Conservation (phyloP, 2,329 filamentous ascomycete species). For the Apiospora marii region DNA sequence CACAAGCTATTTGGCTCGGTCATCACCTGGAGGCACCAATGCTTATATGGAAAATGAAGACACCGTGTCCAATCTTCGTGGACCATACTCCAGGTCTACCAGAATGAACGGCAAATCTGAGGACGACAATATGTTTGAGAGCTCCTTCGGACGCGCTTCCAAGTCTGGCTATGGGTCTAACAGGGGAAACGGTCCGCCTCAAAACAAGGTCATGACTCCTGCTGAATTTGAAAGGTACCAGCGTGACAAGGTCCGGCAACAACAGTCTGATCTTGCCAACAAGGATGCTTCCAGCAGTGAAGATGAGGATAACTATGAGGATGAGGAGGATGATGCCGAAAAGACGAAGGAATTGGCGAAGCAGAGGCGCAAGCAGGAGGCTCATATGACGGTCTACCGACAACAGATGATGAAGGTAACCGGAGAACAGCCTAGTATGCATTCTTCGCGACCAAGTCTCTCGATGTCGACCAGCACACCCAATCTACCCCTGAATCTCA, state of each 20-base stretch:
- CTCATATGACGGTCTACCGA: slow-evolving; percentile 86
- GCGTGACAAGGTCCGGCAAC: slow-evolving; percentile 74
- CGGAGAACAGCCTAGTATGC: slow-evolving; percentile 67
- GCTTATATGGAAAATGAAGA: slow-evolving; percentile 49
- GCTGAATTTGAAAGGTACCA: slow-evolving; percentile 85
- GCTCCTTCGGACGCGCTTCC: slow-evolving; percentile 48
- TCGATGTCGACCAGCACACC: slow-evolving; percentile 69
- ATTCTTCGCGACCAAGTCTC: slow-evolving; percentile 60
- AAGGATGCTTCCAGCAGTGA: slow-evolving; percentile 49
- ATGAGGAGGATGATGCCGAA: slow-evolving; percentile 77
- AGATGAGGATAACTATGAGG: slow-evolving; percentile 63
- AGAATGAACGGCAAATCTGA: slow-evolving; percentile 46
- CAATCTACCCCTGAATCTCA: slow-evolving; percentile 55
- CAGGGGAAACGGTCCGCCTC: slow-evolving; percentile 46
- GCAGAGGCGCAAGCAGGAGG: slow-evolving; percentile 87
- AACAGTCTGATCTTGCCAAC: slow-evolving; percentile 46
- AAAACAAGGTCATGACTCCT: slow-evolving; percentile 87
- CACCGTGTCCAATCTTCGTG: slow-evolving; percentile 40
- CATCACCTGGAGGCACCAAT: slow-evolving; percentile 41
- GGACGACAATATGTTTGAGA: slow-evolving; percentile 65
- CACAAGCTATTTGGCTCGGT: slow-evolving; percentile 51
- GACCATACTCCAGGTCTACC: slow-evolving; percentile 42
- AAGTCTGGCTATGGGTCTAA: slow-evolving; percentile 45
- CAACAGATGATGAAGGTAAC: slow-evolving; percentile 98
- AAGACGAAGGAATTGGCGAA: slow-evolving; percentile 76